phyloP scores from a whole-genome alignment of 345 rosid genomes.

The Euphorbia pulcherrima region DNA sequence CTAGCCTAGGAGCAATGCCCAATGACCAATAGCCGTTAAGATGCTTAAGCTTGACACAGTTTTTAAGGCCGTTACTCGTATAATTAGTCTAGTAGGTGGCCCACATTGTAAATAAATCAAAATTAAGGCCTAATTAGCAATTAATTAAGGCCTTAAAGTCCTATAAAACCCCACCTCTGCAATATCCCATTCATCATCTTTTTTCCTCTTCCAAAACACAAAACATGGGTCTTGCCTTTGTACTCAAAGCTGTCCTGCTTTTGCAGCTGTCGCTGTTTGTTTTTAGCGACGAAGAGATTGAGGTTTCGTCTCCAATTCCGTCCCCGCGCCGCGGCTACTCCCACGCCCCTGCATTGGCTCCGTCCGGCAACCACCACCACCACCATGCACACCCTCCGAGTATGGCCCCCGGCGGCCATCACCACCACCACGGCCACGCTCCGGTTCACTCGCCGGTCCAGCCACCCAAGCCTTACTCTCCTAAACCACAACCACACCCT shows the following conservation, averaged over 20 bases:
- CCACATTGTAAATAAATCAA: not conserved
- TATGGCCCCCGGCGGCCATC: constrained; percentile 14
- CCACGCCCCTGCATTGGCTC: constrained; percentile 31
- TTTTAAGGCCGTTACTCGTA: not conserved
- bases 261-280: constrained; percentile 29
- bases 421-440: constrained; percentile 17
- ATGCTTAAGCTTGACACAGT: not conserved
- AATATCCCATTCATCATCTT: not conserved
- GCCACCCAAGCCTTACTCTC: constrained; percentile 10
- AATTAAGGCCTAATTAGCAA: constrained; percentile 7
- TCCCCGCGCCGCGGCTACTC: constrained; percentile 25
- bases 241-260: constrained; percentile 31
- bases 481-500: constrained; percentile 26
- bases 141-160: constrained; percentile 24
- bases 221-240: constrained; percentile 26
- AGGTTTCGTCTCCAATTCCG: constrained; percentile 20
- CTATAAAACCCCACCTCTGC: constrained; percentile 27
- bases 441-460: not conserved
- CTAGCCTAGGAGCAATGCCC: not conserved
- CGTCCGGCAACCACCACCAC: constrained; percentile 29
- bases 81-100: not conserved
- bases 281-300: constrained; percentile 22
- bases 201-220: not conserved
- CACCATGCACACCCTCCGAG: constrained; percentile 29
- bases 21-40: not conserved